Base-by-base conservation (phyloP, 164 flowering plant genomes). In the Annona cherimola region DNA sequence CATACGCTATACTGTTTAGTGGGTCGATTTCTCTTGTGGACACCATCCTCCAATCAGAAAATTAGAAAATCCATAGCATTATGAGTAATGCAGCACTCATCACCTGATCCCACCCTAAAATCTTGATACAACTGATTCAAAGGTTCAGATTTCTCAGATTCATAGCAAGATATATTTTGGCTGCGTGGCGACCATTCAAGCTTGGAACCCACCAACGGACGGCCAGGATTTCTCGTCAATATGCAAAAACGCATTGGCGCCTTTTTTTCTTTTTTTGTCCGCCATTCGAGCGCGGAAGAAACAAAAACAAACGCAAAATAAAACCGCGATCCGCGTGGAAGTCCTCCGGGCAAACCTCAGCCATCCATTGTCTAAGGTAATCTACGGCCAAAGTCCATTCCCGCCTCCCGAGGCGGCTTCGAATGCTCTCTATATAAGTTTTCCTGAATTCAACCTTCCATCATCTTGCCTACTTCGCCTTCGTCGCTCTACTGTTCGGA, bases 271-370 rank as follows among this genome's bases (percentile, higher is more conserved):
- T 50, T 50, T 50, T 16, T 11, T 1, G 14, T 9, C 14, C 57
- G 0, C 14, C 57, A 9, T 16, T 50, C 57, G 1, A 0, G 35
- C 18, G 16, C 57, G 14, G 14, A 50, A 0, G 11, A 50, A 50
- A 50, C 57, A 50, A 46, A 46, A 11, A 50, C 57, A 50, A 50
- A 50, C 9, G 14, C 57, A 50, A 7, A 9, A 50, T 11, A 50
- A 50, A 50, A 50, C 71, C 57, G 63, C 75, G 72, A 71, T 71
- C 79, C 75, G 63, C 19, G 62, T 68, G 5, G 26, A 42, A 11
- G 4, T 20, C n/a, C 12, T 39, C 61, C 2, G 54, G 45, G 46
- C 1, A 7, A 7, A 67, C 55, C 61, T n/a, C 57, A 46, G 2
- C 72, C 78, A 69, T 76, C 44, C 59, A 76, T 76, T 20, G 9